These are phyloP conservation scores for Ananas comosus DNA, from an alignment of 176 grass and related monocot species.

Conservation along the genomic window DNA sequence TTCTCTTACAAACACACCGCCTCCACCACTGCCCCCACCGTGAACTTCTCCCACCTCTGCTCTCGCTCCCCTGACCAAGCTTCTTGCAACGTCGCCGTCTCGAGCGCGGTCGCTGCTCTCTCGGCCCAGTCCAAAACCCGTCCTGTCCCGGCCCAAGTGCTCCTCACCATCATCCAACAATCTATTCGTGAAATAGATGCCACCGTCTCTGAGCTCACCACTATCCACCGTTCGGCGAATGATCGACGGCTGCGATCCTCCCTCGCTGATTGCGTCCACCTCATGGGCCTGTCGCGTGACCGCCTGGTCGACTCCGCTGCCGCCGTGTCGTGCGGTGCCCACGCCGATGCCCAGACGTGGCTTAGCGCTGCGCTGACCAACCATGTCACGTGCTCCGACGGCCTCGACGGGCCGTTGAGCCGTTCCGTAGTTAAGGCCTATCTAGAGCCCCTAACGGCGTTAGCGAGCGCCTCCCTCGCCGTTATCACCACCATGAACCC, in stretches of 20 bases:
- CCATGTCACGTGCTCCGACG: constrained; percentile 37
- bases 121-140: not conserved
- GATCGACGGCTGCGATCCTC: constrained; percentile 15
- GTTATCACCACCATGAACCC: constrained; percentile 25
- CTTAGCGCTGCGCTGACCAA: constrained; percentile 42
- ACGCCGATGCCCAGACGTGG: constrained; percentile 32
- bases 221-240: constrained; percentile 1
- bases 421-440: constrained; percentile 2
- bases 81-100: constrained; percentile 37
- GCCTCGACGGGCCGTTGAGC: not conserved
- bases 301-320: constrained; percentile 15
- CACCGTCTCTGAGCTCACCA: not conserved
- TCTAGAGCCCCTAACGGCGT: constrained; percentile 27
- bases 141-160: constrained; percentile 1
- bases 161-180: constrained; percentile 26
- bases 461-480: constrained; percentile 44
- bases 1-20: not conserved
- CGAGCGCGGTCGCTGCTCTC: constrained; percentile 8
- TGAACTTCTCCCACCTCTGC: constrained; percentile 28
- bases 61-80: constrained; percentile 23
- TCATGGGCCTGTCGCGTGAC: constrained; percentile 41
- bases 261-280: constrained; percentile 42
- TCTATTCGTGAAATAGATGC: constrained; percentile 28
- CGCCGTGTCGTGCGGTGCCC: not conserved
- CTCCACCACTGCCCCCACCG: no score